Evolutionary conservation across 371 early-diverging fungal species (phyloP).

Genomic region (Vairimorpha ceranae): DNA sequence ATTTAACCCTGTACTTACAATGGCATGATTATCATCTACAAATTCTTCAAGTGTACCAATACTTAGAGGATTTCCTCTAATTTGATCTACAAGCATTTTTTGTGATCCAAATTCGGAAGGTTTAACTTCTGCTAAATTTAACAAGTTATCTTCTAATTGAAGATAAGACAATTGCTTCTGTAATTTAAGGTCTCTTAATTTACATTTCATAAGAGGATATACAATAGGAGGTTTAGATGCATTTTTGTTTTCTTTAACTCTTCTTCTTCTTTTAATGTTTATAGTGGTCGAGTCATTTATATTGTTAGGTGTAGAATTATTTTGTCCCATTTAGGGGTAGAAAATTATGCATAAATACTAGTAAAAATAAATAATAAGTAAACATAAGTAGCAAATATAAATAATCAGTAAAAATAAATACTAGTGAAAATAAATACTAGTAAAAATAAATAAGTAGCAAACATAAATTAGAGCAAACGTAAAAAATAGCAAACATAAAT

Average conservation of each 20-base stretch:
- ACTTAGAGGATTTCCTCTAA: constrained; percentile 96
- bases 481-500: no score
- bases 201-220: constrained; percentile 56
- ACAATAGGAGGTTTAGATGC: constrained; percentile 39
- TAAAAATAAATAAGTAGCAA: no score
- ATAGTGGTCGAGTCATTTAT: constrained; percentile 40
- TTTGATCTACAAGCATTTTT: constrained; percentile 83
- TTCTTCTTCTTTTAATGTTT: constrained; percentile 44
- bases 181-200: constrained; percentile 53
- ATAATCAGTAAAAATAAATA: no score
- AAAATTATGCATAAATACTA: neutral
- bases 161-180: constrained; percentile 56
- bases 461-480: no score
- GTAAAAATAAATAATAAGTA: no score
- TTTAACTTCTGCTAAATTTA: constrained; percentile 44
- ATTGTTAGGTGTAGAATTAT: constrained; percentile 15
- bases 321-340: constrained; percentile 34
- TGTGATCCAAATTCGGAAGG: constrained; percentile 36
- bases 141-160: constrained; percentile 57
- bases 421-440: no score
- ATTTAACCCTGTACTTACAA: constrained; percentile 84
- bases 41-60: constrained; percentile 97
- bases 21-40: constrained; percentile 98
- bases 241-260: constrained; percentile 46
- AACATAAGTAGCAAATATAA: no score